These are phyloP conservation scores for Naganishia onofrii DNA, from an alignment of 768 basidiomycete species.

Conservation along the genomic window DNA sequence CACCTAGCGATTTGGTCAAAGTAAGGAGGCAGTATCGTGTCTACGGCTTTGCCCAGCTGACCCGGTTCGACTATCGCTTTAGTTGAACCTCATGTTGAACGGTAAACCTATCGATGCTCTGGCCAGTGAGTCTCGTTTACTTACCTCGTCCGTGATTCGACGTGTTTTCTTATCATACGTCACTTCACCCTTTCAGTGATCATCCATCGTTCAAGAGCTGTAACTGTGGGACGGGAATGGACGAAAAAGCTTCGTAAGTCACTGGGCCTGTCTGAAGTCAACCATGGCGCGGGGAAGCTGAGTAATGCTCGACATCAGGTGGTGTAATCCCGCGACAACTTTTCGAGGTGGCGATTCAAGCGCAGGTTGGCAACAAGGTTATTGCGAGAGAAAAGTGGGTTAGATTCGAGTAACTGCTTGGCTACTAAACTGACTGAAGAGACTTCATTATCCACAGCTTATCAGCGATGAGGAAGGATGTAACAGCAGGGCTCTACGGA, in stretches of 20 bases:
- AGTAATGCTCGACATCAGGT: constrained; percentile 47
- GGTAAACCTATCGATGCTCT: constrained; percentile 87
- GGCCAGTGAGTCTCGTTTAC: constrained; percentile 54
- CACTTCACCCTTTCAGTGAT: constrained; percentile 57
- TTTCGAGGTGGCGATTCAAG: constrained; percentile 95
- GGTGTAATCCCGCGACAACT: constrained; percentile 88
- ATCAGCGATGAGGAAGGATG: constrained; percentile 69
- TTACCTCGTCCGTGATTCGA: not conserved
- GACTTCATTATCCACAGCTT: constrained; percentile 46
- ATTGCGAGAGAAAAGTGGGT: constrained; percentile 74
- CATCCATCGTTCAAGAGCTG: constrained; percentile 76
- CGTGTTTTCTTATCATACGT: not conserved
- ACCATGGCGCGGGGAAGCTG: not conserved
- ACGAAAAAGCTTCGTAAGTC: constrained; percentile 83
- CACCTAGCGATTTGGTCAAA: constrained; percentile 75
- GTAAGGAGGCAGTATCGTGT: constrained; percentile 56
- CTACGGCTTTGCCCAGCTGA: not conserved
- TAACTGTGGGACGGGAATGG: constrained; percentile 75
- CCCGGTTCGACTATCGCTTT: constrained; percentile 1
- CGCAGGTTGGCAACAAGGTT: constrained; percentile 78
- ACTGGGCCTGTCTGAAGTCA: too few species aligned
- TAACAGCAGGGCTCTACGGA: constrained; percentile 90
- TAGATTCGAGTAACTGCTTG: constrained; percentile 18
- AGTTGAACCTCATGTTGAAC: constrained; percentile 91
- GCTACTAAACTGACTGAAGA: not conserved